Evolutionary conservation across 164 flowering plant genomes (phyloP).

Genomic region (Berberis vulgaris): DNA sequence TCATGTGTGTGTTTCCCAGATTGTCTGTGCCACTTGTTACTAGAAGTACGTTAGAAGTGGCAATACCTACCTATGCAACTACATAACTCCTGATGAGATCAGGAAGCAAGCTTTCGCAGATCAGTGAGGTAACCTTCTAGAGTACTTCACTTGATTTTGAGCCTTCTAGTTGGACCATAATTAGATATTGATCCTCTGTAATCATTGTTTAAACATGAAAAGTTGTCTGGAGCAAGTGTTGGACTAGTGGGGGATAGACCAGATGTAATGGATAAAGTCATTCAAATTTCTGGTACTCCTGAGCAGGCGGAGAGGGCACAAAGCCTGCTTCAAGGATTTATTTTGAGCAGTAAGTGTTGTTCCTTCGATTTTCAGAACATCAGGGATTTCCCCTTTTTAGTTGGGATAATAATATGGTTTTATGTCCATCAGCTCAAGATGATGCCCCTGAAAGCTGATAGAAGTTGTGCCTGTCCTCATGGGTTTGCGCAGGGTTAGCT

Average conservation of each 20-base stretch:
- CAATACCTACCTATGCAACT: constrained; percentile 77
- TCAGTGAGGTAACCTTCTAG: constrained; percentile 62
- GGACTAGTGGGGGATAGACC: constrained; percentile 61
- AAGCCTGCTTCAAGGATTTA: constrained; percentile 95
- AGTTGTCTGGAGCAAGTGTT: constrained; percentile 90
- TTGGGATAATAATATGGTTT: too few species aligned
- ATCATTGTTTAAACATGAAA: constrained; percentile 7
- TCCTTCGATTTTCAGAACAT: too few species aligned
- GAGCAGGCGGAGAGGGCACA: constrained; percentile 98
- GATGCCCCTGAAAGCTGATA: too few species aligned
- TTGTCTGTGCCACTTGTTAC: constrained; percentile 66
- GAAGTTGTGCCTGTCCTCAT: too few species aligned
- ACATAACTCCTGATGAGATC: constrained; percentile 61
- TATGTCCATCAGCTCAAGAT: too few species aligned
- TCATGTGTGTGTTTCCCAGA: constrained; percentile 19
- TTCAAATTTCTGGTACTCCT: constrained; percentile 88
- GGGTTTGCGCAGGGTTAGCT: too few species aligned
- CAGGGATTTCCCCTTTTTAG: too few species aligned
- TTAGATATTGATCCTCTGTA: background rate
- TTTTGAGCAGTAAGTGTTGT: constrained; percentile 80
- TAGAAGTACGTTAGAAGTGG: constrained; percentile 83
- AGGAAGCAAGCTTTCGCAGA: constrained; percentile 72
- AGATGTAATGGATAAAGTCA: constrained; percentile 51
- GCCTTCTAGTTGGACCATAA: background rate
- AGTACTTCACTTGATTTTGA: background rate